Percentiles rank a stretch among this genome's conserved stretches.
Evolutionary conservation across 2,329 filamentous ascomycete species (phyloP).

Genomic region (Xylariales sp.): DNA sequence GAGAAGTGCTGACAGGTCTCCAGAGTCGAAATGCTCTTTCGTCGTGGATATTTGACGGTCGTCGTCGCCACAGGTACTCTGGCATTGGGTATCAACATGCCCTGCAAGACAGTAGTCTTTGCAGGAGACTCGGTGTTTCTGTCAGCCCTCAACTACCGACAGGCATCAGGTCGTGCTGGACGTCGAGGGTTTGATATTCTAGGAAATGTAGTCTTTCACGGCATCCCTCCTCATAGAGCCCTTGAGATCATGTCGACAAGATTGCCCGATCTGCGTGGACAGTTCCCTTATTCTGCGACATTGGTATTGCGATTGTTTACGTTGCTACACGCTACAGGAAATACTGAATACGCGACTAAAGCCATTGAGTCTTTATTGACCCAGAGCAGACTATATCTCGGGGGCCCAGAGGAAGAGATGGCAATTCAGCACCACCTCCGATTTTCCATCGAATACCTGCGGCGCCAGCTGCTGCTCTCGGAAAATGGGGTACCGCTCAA

Average conservation of each 20-base stretch:
- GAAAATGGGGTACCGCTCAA: conserved; percentile 61
- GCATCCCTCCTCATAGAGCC: conserved; percentile 55
- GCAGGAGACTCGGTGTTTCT: conserved; percentile 68
- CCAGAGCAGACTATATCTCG: conserved; percentile 66
- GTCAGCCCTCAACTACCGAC: conserved; percentile 71
- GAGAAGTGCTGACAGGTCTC: too few species aligned
- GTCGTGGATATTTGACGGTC: conserved; percentile 65
- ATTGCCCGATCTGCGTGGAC: conserved; percentile 69
- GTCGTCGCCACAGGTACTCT: conserved; percentile 74
- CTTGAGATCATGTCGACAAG: conserved; percentile 68
- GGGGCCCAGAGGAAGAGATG: conserved; percentile 62
- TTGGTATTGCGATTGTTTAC: conserved; percentile 66
- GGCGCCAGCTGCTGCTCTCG: conserved; percentile 63
- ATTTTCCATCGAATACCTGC: conserved; percentile 77
- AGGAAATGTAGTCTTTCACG: conserved; percentile 77
- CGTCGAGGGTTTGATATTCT: conserved; percentile 77
- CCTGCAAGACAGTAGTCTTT: conserved; percentile 78
- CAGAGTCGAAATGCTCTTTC: conserved; percentile 71
- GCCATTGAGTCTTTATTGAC: conserved; percentile 65
- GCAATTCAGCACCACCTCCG: conserved; percentile 71
- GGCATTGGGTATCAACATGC: conserved; percentile 78
- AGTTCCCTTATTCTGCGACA: conserved; percentile 74
- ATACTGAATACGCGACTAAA: conserved; percentile 56
- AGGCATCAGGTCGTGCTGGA: conserved; percentile 73
- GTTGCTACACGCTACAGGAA: conserved; percentile 61